Conservation (phyloP, 192 early-diverging fungal species). For the Chytriomyces confervae region DNA sequence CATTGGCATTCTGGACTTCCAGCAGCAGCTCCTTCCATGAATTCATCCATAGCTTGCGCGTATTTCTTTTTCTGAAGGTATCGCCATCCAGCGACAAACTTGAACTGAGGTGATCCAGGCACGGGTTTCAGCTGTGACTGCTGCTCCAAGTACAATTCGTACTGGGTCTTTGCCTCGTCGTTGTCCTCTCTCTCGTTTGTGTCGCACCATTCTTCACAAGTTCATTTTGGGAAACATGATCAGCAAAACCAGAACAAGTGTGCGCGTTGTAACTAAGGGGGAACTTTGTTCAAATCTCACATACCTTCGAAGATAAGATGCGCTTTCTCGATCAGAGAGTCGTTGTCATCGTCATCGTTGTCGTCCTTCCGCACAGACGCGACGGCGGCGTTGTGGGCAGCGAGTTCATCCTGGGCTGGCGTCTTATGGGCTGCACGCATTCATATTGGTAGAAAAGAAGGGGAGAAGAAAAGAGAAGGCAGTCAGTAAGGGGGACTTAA, state of each 20-base stretch:
- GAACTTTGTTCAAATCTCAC: no score
- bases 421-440: no score
- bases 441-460: no score
- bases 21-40: background rate
- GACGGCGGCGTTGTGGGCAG: no score
- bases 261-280: background rate
- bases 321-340: no score
- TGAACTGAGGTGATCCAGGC: background rate
- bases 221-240: background rate
- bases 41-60: constrained; percentile 3
- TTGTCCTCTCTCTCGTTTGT: background rate
- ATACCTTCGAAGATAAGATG: no score
- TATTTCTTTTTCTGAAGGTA: constrained; percentile 1
- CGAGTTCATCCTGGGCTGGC: no score
- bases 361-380: no score
- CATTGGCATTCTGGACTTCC: background rate
- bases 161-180: background rate
- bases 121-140: background rate
- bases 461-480: no score
- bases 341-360: no score
- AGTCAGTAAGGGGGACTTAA: no score
- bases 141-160: constrained; percentile 4
- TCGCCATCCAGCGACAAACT: background rate
- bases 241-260: background rate
- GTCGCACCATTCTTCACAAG: background rate